Conservation (phyloP, 164 flowering plant genomes). For the grape (Vitis vinifera) region DNA sequence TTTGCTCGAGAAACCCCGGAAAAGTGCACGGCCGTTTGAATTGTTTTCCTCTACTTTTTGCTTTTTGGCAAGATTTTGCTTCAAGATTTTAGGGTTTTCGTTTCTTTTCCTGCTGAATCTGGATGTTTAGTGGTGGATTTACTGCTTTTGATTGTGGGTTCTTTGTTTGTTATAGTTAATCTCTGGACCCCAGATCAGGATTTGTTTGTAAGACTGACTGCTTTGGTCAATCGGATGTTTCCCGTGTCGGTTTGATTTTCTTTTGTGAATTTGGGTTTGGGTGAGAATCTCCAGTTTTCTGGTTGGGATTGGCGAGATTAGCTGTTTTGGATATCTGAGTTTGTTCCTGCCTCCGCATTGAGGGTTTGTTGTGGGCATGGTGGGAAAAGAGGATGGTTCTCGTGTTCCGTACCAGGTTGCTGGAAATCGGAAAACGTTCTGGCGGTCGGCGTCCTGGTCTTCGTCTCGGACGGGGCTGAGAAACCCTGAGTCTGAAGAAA, state of each 20-base stretch:
- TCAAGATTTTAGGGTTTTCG: neutral
- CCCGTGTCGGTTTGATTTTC: constrained; percentile 7
- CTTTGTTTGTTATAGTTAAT: too few species aligned
- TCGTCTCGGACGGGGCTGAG: constrained; percentile 47
- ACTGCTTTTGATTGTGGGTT: too few species aligned
- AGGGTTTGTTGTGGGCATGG: constrained; percentile 40
- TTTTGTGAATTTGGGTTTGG: too few species aligned
- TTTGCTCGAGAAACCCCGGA: neutral
- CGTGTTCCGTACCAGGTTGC: constrained; percentile 37
- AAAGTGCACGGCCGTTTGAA: neutral
- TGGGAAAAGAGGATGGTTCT: constrained; percentile 61
- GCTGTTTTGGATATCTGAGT: constrained; percentile 4
- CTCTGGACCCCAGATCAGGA: neutral
- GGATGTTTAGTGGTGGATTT: too few species aligned
- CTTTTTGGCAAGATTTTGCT: neutral
- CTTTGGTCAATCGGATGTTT: too few species aligned
- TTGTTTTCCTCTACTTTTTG: neutral
- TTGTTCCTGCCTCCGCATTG: constrained; percentile 4
- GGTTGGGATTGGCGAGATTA: neutral
- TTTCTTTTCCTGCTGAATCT: too few species aligned
- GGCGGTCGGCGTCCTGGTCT: constrained; percentile 92
- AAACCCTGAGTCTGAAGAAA: constrained; percentile 32
- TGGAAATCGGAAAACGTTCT: constrained; percentile 47
- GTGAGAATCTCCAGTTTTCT: neutral
- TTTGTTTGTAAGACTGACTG: neutral